Conservation (phyloP, 176 grass and related monocot genomes). For the Carex pumila region DNA sequence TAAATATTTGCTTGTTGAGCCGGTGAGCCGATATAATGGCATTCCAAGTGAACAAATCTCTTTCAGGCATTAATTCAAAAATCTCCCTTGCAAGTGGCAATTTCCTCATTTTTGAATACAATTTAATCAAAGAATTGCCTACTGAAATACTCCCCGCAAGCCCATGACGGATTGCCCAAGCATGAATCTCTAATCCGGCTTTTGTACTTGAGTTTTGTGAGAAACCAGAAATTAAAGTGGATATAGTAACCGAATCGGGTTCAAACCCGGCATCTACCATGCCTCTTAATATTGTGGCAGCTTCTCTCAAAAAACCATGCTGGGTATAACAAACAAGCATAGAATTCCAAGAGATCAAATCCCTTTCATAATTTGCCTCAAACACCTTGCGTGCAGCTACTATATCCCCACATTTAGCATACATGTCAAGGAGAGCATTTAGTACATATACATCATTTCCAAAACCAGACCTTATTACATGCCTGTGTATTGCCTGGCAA, state of each 20-base stretch:
- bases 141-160: conserved; percentile 28
- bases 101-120: conserved; percentile 40
- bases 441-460: conserved; percentile 25
- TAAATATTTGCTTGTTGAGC: conserved; percentile 25
- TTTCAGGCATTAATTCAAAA: conserved; percentile 39
- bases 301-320: conserved; percentile 29
- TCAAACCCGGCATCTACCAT: conserved; percentile 32
- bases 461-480: conserved; percentile 40
- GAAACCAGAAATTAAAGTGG: conserved; percentile 25
- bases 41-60: conserved; percentile 50
- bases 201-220: not conserved
- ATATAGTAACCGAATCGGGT: conserved; percentile 17
- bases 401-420: conserved; percentile 47
- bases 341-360: conserved; percentile 42
- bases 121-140: conserved; percentile 33
- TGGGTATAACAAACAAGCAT: conserved; percentile 36
- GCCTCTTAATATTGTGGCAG: conserved; percentile 21
- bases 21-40: conserved; percentile 32
- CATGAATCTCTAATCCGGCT: conserved; percentile 38
- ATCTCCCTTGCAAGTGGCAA: conserved; percentile 5
- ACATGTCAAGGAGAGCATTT: conserved; percentile 51
- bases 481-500: conserved; percentile 44
- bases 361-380: conserved; percentile 28
- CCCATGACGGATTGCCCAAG: conserved; percentile 50
- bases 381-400: conserved; percentile 30